phyloP scores from a whole-genome alignment of 1,284 basidiomycete species.

The Lignosus rhinocerotis region DNA sequence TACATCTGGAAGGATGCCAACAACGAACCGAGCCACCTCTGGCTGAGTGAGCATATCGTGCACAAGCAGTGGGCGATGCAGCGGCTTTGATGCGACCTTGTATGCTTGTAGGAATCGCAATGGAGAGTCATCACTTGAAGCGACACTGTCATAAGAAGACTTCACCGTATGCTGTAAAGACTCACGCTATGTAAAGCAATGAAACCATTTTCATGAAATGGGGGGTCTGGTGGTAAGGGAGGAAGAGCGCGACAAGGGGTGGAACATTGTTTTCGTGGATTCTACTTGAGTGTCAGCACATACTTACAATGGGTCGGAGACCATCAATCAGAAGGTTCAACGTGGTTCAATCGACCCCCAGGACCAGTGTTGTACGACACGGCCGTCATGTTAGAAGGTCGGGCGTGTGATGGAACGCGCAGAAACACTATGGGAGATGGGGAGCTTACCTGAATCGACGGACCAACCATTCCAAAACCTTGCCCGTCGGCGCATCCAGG shows the following conservation, averaged over 20 bases:
- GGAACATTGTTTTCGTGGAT: constrained; percentile 93
- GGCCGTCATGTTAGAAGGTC: background rate
- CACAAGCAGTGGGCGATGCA: constrained; percentile 71
- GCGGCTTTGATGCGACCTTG: constrained; percentile 69
- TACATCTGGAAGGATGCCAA: constrained; percentile 62
- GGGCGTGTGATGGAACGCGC: no score
- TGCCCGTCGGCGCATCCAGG: constrained; percentile 80
- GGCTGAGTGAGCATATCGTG: constrained; percentile 70
- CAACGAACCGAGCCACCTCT: constrained; percentile 75
- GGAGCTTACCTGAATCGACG: constrained; percentile 79
- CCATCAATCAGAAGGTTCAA: no score
- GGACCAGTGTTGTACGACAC: no score
- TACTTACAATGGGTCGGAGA: background rate
- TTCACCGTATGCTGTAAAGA: constrained; percentile 14
- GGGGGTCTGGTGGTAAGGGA: constrained; percentile 94
- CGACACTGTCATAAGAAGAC: background rate
- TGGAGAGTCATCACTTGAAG: constrained; percentile 43
- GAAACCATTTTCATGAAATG: constrained; percentile 94
- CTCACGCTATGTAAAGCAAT: constrained; percentile 78
- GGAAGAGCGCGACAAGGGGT: constrained; percentile 78
- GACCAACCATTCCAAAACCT: constrained; percentile 96
- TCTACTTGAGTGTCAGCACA: constrained; percentile 43
- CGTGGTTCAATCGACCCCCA: no score
- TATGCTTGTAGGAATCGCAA: constrained; percentile 76
- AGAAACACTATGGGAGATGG: no score